Conservation (phyloP, 441 rosid species). For the Croton laevigatus region DNA sequence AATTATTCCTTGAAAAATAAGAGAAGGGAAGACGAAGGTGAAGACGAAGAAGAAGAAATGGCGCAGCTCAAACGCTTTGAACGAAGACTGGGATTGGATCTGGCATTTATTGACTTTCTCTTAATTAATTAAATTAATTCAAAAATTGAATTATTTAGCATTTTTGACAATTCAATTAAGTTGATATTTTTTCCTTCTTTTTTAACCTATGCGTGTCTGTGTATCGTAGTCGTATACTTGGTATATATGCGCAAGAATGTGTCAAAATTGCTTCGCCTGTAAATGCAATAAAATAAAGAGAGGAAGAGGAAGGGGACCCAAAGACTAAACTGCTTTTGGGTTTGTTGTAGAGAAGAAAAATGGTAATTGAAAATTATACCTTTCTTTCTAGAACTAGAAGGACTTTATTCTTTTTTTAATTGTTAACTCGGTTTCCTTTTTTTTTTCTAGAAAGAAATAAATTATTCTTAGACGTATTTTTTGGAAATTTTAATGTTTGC, state of each 20-base stretch:
- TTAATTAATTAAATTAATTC: not conserved
- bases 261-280: not conserved
- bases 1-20: not conserved
- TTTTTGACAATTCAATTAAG: not conserved
- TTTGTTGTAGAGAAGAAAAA: not conserved
- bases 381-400: not conserved
- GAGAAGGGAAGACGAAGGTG: not conserved
- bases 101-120: conserved; percentile 11
- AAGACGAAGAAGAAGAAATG: not conserved
- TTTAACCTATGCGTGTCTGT: not conserved
- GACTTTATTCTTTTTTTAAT: no score
- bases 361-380: not conserved
- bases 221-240: no score
- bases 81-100: conserved; percentile 25
- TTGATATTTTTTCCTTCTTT: not conserved
- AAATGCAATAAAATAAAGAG: not conserved
- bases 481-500: not conserved
- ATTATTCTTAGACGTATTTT: not conserved
- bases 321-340: not conserved
- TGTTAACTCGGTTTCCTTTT: not conserved
- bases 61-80: conserved; percentile 17
- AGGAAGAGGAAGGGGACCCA: not conserved
- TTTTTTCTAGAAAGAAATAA: not conserved
- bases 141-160: not conserved
- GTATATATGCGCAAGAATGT: not conserved